Base-by-base conservation (phyloP, 768 basidiomycete genomes). In the Mycena maculata region DNA sequence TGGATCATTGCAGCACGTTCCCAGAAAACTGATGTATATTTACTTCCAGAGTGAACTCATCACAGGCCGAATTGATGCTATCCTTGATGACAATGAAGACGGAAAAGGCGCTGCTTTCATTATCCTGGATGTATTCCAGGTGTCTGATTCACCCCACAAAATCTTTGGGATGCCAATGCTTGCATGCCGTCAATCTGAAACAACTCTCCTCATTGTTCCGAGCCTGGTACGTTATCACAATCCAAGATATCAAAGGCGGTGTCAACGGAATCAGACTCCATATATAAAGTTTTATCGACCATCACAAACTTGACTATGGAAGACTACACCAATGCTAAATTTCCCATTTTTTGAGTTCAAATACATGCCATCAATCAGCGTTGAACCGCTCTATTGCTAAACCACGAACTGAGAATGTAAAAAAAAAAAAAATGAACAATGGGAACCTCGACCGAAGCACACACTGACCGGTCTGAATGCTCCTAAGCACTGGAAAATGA, bases 161-260 rank as follows among this genome's bases (percentile, higher is more conserved):
- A 31, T 44, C 5, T 65, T 49, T 38, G 65, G 54, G 23, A 69
- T 69, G 68, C 68, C 68, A 18, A 22, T 66, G 5, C 41, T 69
- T 3, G 23, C 22, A 10, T 33, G 56, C 8, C 47, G 55, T 22
- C 30, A 66, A 39, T 61, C 47, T 18, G 58, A 66, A 38, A 25
- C 13, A 16, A 23, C 4, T 13, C 30, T 39, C 18, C 4, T 60
- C 5, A 60, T 66, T 30, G 27, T 66, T 38, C 57, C 58, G 4
- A 15, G 48, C 5, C 16, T 11, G 9, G 65, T 66, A 27, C 38
- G 67, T 47, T 49, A 4, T 23, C 47, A 22, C 44, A 45, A 9
- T 45, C 25, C 44, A 2, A n/a, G n/a, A n/a, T n/a, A n/a, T n/a
- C n/a, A n/a, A n/a, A n/a, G n/a, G n/a, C n/a, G n/a, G n/a, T n/a